Percentiles rank a stretch among this genome's conserved stretches.
These are phyloP conservation scores for Triticum aestivum DNA, from an alignment of 176 grass and related monocot genomes.

Conservation along the genomic window IWGSC_CS_RefSeq_v2.1 NC_057804.1:641480067-641480566, in stretches of 20 bases:
- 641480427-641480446: no score
- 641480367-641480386: neutral
- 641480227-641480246: conserved; percentile 29
- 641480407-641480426: no score
- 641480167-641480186: neutral
- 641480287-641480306: conserved; percentile 2
- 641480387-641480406: no score
- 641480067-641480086: conserved; percentile 4
- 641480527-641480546: no score
- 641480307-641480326: neutral
- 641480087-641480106: neutral
- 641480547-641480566: no score
- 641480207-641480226: conserved; percentile 10
- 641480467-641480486: no score
- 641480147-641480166: conserved; percentile 9
- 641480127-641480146: conserved; percentile 6
- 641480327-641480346: neutral
- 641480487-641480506: no score
- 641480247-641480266: conserved; percentile 9
- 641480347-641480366: neutral
- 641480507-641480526: no score
- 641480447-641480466: no score
- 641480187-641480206: conserved; percentile 19
- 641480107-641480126: neutral
- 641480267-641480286: conserved; percentile 20